Evolutionary conservation across 345 rosid genomes (phyloP).

Genomic region (Euclidium syriacum): DNA sequence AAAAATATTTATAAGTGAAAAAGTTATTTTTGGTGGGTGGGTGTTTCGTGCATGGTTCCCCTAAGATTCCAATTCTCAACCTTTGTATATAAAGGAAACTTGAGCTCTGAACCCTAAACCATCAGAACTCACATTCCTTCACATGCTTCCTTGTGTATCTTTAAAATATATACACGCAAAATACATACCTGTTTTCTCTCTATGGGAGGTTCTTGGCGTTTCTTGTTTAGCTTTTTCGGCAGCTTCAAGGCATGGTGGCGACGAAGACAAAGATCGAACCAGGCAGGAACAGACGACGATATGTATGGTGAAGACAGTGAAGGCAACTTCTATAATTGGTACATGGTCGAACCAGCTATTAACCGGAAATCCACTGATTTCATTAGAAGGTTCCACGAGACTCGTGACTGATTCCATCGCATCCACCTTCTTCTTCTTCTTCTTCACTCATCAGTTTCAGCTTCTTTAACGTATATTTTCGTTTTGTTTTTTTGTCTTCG

Average conservation of each 20-base stretch:
- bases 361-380: constrained; percentile 34
- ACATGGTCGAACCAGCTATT: constrained; percentile 32
- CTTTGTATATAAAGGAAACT: constrained; percentile 17
- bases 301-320: constrained; percentile 24
- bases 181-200: neutral
- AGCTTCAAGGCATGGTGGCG: constrained; percentile 35
- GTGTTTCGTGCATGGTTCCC: constrained; percentile 33
- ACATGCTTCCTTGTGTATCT: constrained; percentile 12
- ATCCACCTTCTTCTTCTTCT: neutral
- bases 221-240: constrained; percentile 33
- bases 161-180: constrained; percentile 17
- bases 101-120: constrained; percentile 33
- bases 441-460: neutral
- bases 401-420: constrained; percentile 20
- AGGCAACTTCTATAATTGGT: constrained; percentile 30
- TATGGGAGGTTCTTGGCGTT: constrained; percentile 36
- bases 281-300: constrained; percentile 21
- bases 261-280: constrained; percentile 24
- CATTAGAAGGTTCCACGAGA: constrained; percentile 39
- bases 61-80: constrained; percentile 18
- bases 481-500: neutral
- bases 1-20: neutral
- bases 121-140: constrained; percentile 25
- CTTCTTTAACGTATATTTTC: neutral
- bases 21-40: neutral